phyloP scores from a whole-genome alignment of 2,329 filamentous ascomycete species.

The Tolypocladium ovalisporum region DNA sequence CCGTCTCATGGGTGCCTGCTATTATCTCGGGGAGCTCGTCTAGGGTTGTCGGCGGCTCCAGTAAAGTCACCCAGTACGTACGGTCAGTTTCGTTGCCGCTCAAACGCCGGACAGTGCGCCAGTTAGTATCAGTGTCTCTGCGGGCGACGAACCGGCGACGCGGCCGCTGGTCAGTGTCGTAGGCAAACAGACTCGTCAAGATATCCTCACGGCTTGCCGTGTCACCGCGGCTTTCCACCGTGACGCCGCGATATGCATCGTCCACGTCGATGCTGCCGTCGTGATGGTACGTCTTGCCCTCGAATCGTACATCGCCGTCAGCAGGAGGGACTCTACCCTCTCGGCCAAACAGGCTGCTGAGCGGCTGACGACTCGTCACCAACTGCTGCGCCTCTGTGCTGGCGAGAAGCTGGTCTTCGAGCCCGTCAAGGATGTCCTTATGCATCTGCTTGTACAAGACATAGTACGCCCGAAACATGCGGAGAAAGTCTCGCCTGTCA shows the following conservation, averaged over 20 bases:
- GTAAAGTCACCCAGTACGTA: slow-evolving; percentile 30
- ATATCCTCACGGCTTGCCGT: slow-evolving; percentile 50
- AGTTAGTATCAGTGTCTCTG: slow-evolving; percentile 22
- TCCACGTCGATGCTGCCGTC: slow-evolving; percentile 56
- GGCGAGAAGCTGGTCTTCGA: slow-evolving; percentile 68
- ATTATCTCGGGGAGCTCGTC: slow-evolving; percentile 31
- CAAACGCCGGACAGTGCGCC: slow-evolving; percentile 20
- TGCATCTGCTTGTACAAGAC: slow-evolving; percentile 84
- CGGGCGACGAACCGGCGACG: slow-evolving; percentile 16
- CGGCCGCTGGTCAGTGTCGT: slow-evolving; percentile 17
- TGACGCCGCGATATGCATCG: slow-evolving; percentile 43
- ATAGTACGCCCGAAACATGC: slow-evolving; percentile 89
- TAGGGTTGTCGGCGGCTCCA: slow-evolving; percentile 33
- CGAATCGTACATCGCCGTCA: slow-evolving; percentile 43
- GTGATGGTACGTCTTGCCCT: slow-evolving; percentile 54
- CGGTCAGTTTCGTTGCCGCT: slow-evolving; percentile 21
- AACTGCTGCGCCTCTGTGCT: slow-evolving; percentile 68
- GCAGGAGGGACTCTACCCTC: slow-evolving; percentile 57
- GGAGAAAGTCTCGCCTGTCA: slow-evolving; percentile 74
- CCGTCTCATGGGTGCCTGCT: slow-evolving; percentile 17
- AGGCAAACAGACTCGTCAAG: slow-evolving; percentile 41
- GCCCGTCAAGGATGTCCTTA: slow-evolving; percentile 65
- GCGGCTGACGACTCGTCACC: slow-evolving; percentile 61
- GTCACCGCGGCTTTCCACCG: slow-evolving; percentile 50
- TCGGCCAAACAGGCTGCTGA: slow-evolving; percentile 64